A percentile compares a stretch with the other conserved stretches of the same genome.
Evolutionary conservation across 2,329 filamentous ascomycete species (phyloP).

Genomic region (Cladosporium sp.): DNA sequence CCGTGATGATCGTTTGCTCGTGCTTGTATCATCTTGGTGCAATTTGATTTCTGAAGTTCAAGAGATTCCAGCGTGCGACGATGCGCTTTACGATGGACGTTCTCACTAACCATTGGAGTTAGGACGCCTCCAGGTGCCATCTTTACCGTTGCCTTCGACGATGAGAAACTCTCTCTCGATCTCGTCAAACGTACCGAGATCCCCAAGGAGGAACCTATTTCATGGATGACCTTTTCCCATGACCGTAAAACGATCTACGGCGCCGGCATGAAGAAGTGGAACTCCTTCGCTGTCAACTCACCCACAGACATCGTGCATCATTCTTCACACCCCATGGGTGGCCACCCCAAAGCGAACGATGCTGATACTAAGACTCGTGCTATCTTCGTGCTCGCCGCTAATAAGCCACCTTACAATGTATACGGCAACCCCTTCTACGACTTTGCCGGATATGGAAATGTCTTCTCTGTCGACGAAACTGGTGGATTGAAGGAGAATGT

Average conservation of each 20-base stretch:
- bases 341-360: constrained; percentile 65
- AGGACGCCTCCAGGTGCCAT: constrained; percentile 77
- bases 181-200: constrained; percentile 78
- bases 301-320: constrained; percentile 73
- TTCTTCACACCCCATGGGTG: constrained; percentile 69
- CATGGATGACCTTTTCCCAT: constrained; percentile 83
- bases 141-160: constrained; percentile 84
- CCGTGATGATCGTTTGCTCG: background rate
- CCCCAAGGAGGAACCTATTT: constrained; percentile 79
- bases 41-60: no score
- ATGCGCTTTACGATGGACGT: background rate
- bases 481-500: constrained; percentile 61
- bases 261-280: constrained; percentile 91
- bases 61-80: no score
- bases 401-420: constrained; percentile 72
- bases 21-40: no score
- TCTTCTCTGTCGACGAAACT: constrained; percentile 56
- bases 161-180: constrained; percentile 69
- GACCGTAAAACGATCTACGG: constrained; percentile 80
- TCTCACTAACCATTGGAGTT: background rate
- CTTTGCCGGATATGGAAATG: constrained; percentile 74
- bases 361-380: constrained; percentile 76
- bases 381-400: constrained; percentile 80
- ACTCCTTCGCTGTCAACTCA: constrained; percentile 71
- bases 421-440: constrained; percentile 92